Evolutionary conservation across 2,329 filamentous ascomycete species (phyloP), one percentile per base, ranked within the genome.

Genomic region (Monascus ruber): DNA sequence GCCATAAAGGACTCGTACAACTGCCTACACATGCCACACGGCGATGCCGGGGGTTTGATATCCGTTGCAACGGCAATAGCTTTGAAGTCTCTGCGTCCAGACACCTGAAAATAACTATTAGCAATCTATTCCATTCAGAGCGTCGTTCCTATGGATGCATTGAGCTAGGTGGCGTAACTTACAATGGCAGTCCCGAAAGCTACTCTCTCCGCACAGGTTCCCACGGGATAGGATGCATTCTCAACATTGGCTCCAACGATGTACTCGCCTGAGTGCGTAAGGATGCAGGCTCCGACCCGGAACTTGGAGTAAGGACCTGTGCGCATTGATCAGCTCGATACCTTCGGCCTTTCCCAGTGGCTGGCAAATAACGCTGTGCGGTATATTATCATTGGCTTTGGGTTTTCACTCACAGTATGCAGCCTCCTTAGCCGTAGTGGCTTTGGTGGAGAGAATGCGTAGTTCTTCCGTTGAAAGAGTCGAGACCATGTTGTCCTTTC

Each of bases 11-110:
- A 26, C 29, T 54, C 57, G 33, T 58, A 86, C 82, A 89, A 94
- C 60, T 95, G 89, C 52, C 89, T 73, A 62, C 89, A 96, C 87
- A 94, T 95, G 40, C 91, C 91, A 59, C 91, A 98, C 0, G 91
- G 91, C 45, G 81, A 69, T 4, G 66, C 66, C 4, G 79, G 77
- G 26, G 77, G 76, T 27, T 63, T 65, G 33, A 84, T 81, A 58
- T 95, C 84, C 5, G 88, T 93, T 5, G 84, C 76, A 4, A 98
- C 87, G 10, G 84, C 89, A 24, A 98, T 64, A 17, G 88, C 89
- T 54, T 77, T 80, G 65, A 93, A 85, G 31, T 66, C 56, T 29
- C 57, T 65, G 45, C 68, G 64, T n/a, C 62, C 69, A 24, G 62
- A 63, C 26, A 64, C 62, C 63, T 65, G 46, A 46, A 36, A 5